Percentiles rank a stretch among this genome's conserved stretches.
These are phyloP conservation scores for Ottelia alismoides DNA, from an alignment of 106 monocot species.

Conservation along the genomic window DNA sequence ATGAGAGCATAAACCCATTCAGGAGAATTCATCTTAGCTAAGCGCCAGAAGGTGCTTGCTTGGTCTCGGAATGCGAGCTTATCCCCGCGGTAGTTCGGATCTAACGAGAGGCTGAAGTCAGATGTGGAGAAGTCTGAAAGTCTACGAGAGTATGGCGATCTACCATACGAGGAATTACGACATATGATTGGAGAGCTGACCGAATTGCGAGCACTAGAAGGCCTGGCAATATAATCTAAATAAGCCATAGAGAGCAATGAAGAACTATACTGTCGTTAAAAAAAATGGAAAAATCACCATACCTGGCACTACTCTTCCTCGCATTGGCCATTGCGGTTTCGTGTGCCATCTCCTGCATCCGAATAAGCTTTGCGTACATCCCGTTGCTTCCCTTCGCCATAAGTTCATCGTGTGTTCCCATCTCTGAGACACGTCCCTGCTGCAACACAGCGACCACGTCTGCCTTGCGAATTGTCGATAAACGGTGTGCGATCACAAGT, in stretches of 20 bases:
- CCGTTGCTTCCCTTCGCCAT: neutral
- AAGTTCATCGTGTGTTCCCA: neutral
- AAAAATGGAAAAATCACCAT: too few relatives aligned
- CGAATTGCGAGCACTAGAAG: slow-evolving; percentile 70
- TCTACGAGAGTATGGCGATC: slow-evolving; percentile 63
- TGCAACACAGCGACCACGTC: neutral
- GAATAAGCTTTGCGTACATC: neutral
- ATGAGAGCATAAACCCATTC: slow-evolving; percentile 69
- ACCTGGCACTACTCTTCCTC: neutral
- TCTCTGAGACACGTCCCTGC: neutral
- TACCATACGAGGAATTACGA: slow-evolving; percentile 67
- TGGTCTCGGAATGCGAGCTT: slow-evolving; percentile 61
- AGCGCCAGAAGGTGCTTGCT: slow-evolving; percentile 61
- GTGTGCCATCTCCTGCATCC: neutral
- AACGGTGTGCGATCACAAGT: neutral
- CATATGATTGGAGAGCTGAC: slow-evolving; percentile 62
- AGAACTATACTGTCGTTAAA: too few relatives aligned
- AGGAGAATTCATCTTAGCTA: slow-evolving; percentile 77
- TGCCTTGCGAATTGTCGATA: neutral
- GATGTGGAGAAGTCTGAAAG: slow-evolving; percentile 67
- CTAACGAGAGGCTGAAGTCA: slow-evolving; percentile 23
- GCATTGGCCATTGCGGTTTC: neutral
- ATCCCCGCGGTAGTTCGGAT: too few relatives aligned
- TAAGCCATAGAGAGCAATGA: too few relatives aligned
- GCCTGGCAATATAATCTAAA: too few relatives aligned